Conservation (phyloP, 768 basidiomycete species). For the Mrakia hoshinonis region DNA sequence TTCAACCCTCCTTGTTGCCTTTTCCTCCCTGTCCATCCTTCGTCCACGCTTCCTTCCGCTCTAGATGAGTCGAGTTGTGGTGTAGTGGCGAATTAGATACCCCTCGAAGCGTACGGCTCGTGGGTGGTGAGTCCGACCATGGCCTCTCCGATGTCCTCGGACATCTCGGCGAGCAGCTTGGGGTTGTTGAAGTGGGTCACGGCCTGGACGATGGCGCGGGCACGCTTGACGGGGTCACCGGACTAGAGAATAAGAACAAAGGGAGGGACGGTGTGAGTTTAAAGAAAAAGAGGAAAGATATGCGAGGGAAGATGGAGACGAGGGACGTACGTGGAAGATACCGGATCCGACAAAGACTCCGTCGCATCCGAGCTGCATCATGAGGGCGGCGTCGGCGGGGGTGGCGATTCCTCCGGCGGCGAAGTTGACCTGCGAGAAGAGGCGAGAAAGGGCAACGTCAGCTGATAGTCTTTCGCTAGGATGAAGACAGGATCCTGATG, state of each 20-base stretch:
- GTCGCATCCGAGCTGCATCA: constrained; percentile 98
- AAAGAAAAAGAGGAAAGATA: neutral
- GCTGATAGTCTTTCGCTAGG: neutral
- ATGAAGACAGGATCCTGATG: neutral
- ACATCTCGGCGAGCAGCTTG: constrained; percentile 48
- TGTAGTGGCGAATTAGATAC: too few species aligned
- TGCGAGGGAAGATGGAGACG: neutral
- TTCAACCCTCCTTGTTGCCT: neutral
- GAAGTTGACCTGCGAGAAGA: constrained; percentile 51
- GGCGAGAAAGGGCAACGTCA: neutral
- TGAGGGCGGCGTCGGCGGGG: constrained; percentile 84
- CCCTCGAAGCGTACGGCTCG: constrained; percentile 19
- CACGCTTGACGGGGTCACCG: constrained; percentile 85
- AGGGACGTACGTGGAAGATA: constrained; percentile 73
- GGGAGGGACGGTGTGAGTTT: constrained; percentile 5
- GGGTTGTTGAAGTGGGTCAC: constrained; percentile 96
- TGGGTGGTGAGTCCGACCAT: constrained; percentile 67
- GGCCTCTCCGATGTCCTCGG: constrained; percentile 74
- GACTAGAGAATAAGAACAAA: constrained; percentile 49
- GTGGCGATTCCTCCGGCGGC: constrained; percentile 69
- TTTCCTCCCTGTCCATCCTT: neutral
- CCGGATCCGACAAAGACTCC: constrained; percentile 98
- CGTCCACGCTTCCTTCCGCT: neutral
- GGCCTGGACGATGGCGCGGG: constrained; percentile 91
- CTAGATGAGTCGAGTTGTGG: too few species aligned